Evolutionary conservation across 257 asterid species (phyloP).

Genomic region (Anisodus acutangulus): DNA sequence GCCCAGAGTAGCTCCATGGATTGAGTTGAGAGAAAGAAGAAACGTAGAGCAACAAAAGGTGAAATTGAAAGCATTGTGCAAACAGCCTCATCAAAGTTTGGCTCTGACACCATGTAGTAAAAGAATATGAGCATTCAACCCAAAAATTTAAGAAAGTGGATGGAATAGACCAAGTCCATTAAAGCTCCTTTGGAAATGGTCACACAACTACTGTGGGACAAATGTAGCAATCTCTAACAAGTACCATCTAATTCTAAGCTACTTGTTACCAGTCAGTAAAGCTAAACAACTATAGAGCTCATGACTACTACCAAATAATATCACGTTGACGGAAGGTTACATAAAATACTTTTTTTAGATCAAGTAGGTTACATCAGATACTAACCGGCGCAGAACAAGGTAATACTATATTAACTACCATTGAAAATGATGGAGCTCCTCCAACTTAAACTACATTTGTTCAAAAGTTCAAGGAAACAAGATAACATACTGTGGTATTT

Average conservation of each 20-base stretch:
- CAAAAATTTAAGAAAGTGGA: neutral
- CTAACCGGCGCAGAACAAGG: neutral
- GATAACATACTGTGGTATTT: neutral
- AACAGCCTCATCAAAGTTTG: neutral
- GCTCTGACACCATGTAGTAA: neutral
- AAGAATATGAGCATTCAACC: neutral
- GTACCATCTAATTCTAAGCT: neutral
- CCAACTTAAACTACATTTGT: neutral
- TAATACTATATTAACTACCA: neutral
- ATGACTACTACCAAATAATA: conserved; percentile 21
- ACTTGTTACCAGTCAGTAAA: conserved; percentile 1
- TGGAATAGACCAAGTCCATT: neutral
- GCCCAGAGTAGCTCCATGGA: neutral
- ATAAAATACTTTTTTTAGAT: too few relatives aligned
- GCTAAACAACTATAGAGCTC: neutral
- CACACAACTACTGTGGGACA: neutral
- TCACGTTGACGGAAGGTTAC: neutral
- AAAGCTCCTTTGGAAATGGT: neutral
- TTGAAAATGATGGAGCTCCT: conserved; percentile 15
- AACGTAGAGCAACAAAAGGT: neutral
- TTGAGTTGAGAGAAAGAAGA: neutral
- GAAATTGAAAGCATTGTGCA: conserved; percentile 6
- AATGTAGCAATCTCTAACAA: conserved; percentile 1
- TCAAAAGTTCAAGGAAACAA: neutral
- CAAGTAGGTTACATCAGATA: neutral